Base-by-base conservation (phyloP, 495 filamentous ascomycete genomes). In the Penicillium waksmanii region DNA sequence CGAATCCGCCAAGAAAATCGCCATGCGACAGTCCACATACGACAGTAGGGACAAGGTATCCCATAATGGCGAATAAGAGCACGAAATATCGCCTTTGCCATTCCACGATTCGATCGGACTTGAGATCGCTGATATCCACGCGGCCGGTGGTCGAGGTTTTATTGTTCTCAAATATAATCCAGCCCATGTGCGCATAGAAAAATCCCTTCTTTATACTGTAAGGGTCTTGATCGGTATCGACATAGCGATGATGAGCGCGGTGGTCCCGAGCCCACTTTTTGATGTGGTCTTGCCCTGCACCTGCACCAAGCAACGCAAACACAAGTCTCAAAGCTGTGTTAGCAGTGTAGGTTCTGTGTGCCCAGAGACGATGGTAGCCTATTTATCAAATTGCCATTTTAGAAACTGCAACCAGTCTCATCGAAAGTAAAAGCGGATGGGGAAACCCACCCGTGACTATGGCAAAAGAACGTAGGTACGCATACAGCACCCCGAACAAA, bases 181-280 rank as follows among this genome's bases (percentile, higher is more conserved):
- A 87, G 66, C 94, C 94, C 49, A 97, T 81, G 76, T 98, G 94
- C 52, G 91, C 94, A 83, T 97, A 96, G 61, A 94, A 77, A 17
- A 96, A 84, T 53, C 94, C 94, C 84, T 97, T 97, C 75, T 92
- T 89, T 61, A 97, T 93, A 56, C 87, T 93, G 81, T 97, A 98
- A 17, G 95, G 95, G 67, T 98, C 95, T 77, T 98, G 96, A 54
- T 96, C 89, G 68, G 95, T 98, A 67, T 97, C 95, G 79, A 93
- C 97, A 72, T 97, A 97, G 63, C 95, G 88, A 80, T 98, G 95
- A 74, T 98, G 95, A 62, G 95, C 91, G 49, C 95, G 89, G 80
- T 98, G 95, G 69, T 91, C 92, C 61, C 91, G 86, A 48, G 89
- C 86, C 95, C 95, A 98, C 90, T 92, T 97, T 63, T 93, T 81